Evolutionary conservation across 352 stramenopile species (phyloP), one percentile per base, ranked within the genome.

Genomic region (Bremia lactucae): DNA sequence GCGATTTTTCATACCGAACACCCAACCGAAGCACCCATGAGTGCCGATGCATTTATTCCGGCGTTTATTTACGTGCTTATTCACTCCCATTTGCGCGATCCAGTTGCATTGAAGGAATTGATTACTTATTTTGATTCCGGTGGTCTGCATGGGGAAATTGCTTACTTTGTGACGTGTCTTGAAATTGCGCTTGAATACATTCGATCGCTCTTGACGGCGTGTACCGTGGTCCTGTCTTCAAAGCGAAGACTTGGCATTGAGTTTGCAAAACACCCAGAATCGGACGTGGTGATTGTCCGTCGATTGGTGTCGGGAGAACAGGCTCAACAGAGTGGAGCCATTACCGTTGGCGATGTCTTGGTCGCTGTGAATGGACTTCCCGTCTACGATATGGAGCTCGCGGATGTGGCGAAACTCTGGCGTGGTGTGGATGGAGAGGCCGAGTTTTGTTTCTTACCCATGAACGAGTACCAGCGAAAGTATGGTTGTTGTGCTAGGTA

Each of bases 171-270:
- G 18, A 89, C 77, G 26, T 93, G 80, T 46, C 49, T 93, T 10
- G 80, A 93, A 60, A 93, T 93, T 43, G 80, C 77, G 23, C 56
- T 93, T 36, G 80, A 93, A 59, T 93, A 92, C 65, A 85, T 92
- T 9, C 72, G 79, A 13, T 88, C 76, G 18, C 73, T 92, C 6
- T 42, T 89, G 20, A 87, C 74, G 1, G 77, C 79, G n/a, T 87
- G 75, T 39, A 88, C 79, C 0, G 74, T 88, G 7, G 72, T 86
- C 43, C 49, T 92, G 13, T 79, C 86, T 13, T 68, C 71, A 7
- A 63, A 64, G 15, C 60, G 66, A 23, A 73, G 78, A 28, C 71
- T 92, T 7, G 80, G 80, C 7, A 82, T 92, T 31, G 69, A 87
- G 62, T 89, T 92, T 49, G 62, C 66, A 2, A 66, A 62, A 14